Evolutionary conservation across 2,329 filamentous ascomycete species (phyloP).

Genomic region (Botrytis medusae): DNA sequence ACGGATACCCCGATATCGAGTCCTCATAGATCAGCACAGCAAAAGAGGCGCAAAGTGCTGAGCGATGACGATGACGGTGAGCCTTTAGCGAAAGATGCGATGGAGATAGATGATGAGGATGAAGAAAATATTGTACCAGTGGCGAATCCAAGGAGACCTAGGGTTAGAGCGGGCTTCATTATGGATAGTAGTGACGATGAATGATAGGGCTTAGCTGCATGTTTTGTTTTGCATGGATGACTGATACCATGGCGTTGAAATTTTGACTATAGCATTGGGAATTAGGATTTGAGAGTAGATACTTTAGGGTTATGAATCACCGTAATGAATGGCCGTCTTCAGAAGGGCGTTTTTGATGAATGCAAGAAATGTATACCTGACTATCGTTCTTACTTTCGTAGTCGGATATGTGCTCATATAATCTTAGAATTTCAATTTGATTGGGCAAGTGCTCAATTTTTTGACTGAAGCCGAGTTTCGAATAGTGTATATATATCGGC

Average conservation of each 20-base stretch:
- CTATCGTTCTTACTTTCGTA: background rate
- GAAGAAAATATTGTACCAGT: slow-evolving; percentile 46
- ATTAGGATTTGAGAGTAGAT: background rate
- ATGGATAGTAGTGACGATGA: slow-evolving; percentile 57
- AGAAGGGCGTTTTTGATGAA: background rate
- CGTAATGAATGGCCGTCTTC: background rate
- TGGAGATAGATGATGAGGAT: slow-evolving; percentile 40
- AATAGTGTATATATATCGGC: background rate
- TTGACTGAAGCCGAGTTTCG: background rate
- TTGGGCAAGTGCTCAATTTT: background rate
- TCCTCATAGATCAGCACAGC: slow-evolving; percentile 39
- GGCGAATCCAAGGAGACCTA: slow-evolving; percentile 35
- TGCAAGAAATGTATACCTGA: background rate
- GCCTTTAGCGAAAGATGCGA: slow-evolving; percentile 23
- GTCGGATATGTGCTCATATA: background rate
- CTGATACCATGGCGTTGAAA: slow-evolving; percentile 20
- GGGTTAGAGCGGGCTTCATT: slow-evolving; percentile 55
- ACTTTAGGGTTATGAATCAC: background rate
- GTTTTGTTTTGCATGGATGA: background rate
- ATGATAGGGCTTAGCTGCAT: slow-evolving; percentile 24
- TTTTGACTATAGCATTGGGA: background rate
- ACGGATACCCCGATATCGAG: slow-evolving; percentile 45
- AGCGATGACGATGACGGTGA: slow-evolving; percentile 36
- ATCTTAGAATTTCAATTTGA: background rate
- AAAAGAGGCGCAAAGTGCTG: slow-evolving; percentile 44